Base-by-base conservation (phyloP, 2,329 filamentous ascomycete species). In the Apiospora malaysiana region DNA sequence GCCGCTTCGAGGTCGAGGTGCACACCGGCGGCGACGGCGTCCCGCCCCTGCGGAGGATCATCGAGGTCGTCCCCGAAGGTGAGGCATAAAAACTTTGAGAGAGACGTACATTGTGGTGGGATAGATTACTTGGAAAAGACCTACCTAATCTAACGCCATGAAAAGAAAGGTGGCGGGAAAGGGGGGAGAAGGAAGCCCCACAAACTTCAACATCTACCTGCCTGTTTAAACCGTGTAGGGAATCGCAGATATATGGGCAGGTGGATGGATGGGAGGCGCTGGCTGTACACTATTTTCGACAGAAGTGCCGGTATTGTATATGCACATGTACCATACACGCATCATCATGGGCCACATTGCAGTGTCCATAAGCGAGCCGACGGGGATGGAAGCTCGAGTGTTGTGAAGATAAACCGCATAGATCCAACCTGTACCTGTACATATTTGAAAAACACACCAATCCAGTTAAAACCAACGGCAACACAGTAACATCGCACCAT, bases 1-100 rank as follows among this genome's bases (percentile, higher is more conserved):
- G 84, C 43, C 77, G 76, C 42, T 85, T 80, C 75, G 78, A 83
- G 71, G 76, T 85, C 1, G 76, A 80, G 45, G 81, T 85, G 70
- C 69, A 74, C 18, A 70, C 79, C 18, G 79, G 77, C 5, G 77
- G 72, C 23, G 74, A 71, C n/a, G 32, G 18, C 27, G 23, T 81
- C 21, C 74, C 78, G 71, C 77, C 80, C 21, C 76, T 84, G 37
- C 72, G 75, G 46, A 79, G 79, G 71, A 69, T 72, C 18, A 74
- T 85, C 18, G 75, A 81, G 70, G 78, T 84, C 23, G 76, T 82
- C 8, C 72, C 82, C 7, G 77, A 78, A 27, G 75, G 25, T 14
- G 65, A 67, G 40, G 65, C 37, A 12, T 45, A 66, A 42, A 42
- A 42, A 42, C 10, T 2, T 14, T 9, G 42, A 12, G 10, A 43